phyloP scores from a whole-genome alignment of 352 stramenopile genomes.

The Globisporangium echinulatum region DNA sequence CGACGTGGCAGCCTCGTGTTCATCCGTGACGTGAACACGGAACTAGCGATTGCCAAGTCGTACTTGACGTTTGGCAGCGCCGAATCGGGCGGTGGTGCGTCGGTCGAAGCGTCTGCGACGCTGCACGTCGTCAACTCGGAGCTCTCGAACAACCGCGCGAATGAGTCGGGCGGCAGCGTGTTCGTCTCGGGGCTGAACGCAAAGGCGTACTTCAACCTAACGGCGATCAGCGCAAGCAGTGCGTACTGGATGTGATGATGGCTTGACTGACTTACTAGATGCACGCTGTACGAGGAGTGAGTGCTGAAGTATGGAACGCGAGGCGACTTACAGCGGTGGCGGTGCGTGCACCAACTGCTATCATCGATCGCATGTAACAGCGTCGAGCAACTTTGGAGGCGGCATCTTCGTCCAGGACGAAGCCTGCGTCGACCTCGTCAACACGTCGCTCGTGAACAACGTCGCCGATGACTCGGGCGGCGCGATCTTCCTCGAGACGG shows the following conservation, averaged over 20 bases:
- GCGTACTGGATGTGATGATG: slow-evolving; percentile 1
- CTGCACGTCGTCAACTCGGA: slow-evolving; percentile 18
- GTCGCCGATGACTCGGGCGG: slow-evolving; percentile 52
- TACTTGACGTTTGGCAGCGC: slow-evolving; percentile 31
- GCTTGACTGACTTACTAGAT: not conserved
- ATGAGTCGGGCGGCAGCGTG: slow-evolving; percentile 42
- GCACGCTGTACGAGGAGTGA: no score
- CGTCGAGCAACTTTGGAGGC: slow-evolving; percentile 40
- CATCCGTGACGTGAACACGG: slow-evolving; percentile 16
- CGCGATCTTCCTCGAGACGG: slow-evolving; percentile 48
- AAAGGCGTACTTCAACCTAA: slow-evolving; percentile 19
- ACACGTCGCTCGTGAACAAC: slow-evolving; percentile 34
- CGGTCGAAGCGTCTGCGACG: slow-evolving; percentile 19
- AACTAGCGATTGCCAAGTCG: slow-evolving; percentile 16
- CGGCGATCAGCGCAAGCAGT: slow-evolving; percentile 33
- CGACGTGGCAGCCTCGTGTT: slow-evolving; percentile 32
- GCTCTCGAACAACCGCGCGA: slow-evolving; percentile 33
- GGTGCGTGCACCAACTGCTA: no score
- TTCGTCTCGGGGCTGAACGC: slow-evolving; percentile 21
- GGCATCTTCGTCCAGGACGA: slow-evolving; percentile 41
- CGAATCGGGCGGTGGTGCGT: slow-evolving; percentile 38
- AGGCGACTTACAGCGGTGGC: no score
- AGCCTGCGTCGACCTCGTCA: slow-evolving; percentile 12
- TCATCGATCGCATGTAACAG: slow-evolving; percentile 8
- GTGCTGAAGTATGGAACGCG: no score